A percentile compares a stretch with the other conserved stretches of the same genome.
Evolutionary conservation across 2,329 filamentous ascomycete genomes (phyloP).

Genomic region (Epichloe aotearoae): DNA sequence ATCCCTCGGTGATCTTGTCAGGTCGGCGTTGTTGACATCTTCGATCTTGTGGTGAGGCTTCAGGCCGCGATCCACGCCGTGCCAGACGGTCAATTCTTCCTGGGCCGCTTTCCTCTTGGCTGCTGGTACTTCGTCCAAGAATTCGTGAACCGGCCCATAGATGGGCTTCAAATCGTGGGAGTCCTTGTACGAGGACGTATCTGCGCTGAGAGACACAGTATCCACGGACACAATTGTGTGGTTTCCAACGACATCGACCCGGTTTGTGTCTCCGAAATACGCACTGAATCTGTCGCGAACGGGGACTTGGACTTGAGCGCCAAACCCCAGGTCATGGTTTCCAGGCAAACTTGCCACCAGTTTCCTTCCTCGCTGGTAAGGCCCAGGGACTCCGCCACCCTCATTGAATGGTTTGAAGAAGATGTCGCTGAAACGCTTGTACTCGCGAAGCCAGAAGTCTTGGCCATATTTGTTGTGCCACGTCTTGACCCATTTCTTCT

Average conservation of each 20-base stretch:
- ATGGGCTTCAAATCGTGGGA: conserved; percentile 45
- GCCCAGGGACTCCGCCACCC: conserved; percentile 37
- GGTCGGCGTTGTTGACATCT: conserved; percentile 36
- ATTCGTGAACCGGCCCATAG: conserved; percentile 64
- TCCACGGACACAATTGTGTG: conserved; percentile 93
- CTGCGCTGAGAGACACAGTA: conserved; percentile 73
- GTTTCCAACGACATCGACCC: conserved; percentile 83
- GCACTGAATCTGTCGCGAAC: conserved; percentile 74
- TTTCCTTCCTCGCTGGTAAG: conserved; percentile 55
- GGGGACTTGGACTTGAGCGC: conserved; percentile 64
- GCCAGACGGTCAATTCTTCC: conserved; percentile 53
- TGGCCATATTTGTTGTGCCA: conserved; percentile 68
- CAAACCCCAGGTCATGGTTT: conserved; percentile 92
- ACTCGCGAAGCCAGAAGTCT: conserved; percentile 77
- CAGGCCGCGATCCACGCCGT: conserved; percentile 43
- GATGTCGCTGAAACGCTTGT: conserved; percentile 70
- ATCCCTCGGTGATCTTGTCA: conserved; percentile 19
- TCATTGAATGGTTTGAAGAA: conserved; percentile 61
- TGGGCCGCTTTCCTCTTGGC: conserved; percentile 55
- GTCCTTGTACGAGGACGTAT: conserved; percentile 36
- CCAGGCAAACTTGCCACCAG: conserved; percentile 78
- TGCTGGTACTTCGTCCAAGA: conserved; percentile 53
- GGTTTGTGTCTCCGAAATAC: conserved; percentile 85
- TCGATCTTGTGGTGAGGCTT: conserved; percentile 47
- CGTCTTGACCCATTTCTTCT: conserved; percentile 43